Conservation (phyloP, 176 grass and related monocot genomes). For the Melocanna baccifera region DNA sequence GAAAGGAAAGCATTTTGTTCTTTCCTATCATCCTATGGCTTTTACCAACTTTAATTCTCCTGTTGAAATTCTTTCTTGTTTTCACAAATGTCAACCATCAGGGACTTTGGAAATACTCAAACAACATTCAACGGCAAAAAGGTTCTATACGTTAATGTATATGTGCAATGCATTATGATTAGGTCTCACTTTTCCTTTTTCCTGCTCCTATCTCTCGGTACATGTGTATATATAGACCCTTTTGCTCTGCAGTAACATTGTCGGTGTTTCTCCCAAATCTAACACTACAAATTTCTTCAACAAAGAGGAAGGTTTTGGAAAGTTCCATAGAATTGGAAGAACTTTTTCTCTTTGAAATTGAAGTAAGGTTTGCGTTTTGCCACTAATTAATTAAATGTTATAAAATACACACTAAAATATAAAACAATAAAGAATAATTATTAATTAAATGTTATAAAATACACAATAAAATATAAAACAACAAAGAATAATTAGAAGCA, state of each 20-base stretch:
- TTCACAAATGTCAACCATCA: neutral
- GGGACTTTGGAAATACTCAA: neutral
- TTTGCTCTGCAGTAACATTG: too few relatives aligned
- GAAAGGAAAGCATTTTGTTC: neutral
- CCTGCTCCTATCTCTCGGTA: too few relatives aligned
- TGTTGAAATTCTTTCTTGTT: neutral
- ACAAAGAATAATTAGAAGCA: too few relatives aligned
- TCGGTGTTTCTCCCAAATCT: neutral
- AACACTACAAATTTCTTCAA: neutral
- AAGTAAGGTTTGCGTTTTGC: conserved; percentile 2
- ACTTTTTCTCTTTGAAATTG: neutral
- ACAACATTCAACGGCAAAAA: neutral
- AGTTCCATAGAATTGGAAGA: neutral
- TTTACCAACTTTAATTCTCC: neutral
- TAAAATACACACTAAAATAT: too few relatives aligned
- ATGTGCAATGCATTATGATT: too few relatives aligned
- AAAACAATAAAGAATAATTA: too few relatives aligned
- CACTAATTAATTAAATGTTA: too few relatives aligned
- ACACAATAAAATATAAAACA: too few relatives aligned
- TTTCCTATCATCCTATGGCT: neutral
- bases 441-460: too few relatives aligned
- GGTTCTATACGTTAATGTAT: neutral
- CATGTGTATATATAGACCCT: too few relatives aligned
- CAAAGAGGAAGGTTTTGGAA: neutral
- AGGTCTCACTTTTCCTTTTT: too few relatives aligned